Base-by-base conservation (phyloP, 371 early-diverging fungal species). In the Apophysomyces ossiformis region DNA sequence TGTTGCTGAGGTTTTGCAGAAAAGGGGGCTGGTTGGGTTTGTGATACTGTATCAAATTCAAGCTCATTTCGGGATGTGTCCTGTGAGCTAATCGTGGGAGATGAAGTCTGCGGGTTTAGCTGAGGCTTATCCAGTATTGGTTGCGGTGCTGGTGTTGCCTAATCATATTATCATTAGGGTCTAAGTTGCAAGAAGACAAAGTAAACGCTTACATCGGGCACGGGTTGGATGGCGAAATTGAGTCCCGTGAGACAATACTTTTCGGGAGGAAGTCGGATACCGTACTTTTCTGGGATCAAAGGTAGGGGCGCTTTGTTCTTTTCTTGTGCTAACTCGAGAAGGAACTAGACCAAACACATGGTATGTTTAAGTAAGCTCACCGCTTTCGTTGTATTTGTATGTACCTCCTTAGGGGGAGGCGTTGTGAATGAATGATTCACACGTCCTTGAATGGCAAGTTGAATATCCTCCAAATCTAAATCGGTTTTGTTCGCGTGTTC, bases 251-350 rank as follows among this genome's bases (percentile, higher is more conserved):
- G 81, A 61, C 92, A 90, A 74, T 96, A 88, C 47, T 93, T 89
- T 63, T 96, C 96, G 7, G 93, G 93, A n/a, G 99, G 99, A 60
- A 97, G 77, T 5, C 97, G 89, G 38, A 96, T 85, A 7, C 97
- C 97, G 67, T 89, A 93, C 69, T 92, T 93, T 71, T 96, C 97
- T 2, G 89, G 89, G 57, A 97, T 88, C 35, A 92, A 69, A 4
- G 99, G 99, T 58, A 98, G 82, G 26, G 96, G 96, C 9, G 85
- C 83, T 64, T 86, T 86, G 82, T 98, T 98, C 74, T 92, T 92
- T 74, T 90, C 90, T 66, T 90, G 87, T 1, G 97, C 96, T 4
- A 97, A 77, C 69, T 94, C 95, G 12, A 90, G 70, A 50, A 96
- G 71, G 69, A 96, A 91, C 93, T 93, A 73, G 3, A 57, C 13